A percentile compares a stretch with the other conserved stretches of the same genome.
Conservation (phyloP, 108 stramenopile genomes). For the Bacterosira constricta region DNA sequence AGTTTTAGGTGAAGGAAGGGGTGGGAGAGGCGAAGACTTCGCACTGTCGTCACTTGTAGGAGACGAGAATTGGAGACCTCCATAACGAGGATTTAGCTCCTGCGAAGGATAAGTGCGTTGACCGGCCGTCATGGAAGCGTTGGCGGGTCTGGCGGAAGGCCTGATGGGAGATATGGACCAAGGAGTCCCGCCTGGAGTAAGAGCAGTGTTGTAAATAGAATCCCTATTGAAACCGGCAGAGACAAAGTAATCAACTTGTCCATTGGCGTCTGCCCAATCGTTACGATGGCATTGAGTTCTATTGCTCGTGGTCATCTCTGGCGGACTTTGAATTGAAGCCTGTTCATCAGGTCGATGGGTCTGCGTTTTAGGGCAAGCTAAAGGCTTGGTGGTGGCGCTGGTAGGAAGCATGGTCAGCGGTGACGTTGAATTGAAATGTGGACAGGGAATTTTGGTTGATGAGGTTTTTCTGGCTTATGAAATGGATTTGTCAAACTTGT, state of each 20-base stretch:
- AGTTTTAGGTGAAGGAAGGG: neutral
- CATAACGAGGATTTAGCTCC: slow-evolving; percentile 5
- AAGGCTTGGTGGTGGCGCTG: neutral
- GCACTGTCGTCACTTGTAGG: neutral
- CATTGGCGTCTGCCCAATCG: neutral
- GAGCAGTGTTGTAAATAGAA: neutral
- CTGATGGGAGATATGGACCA: slow-evolving; percentile 14
- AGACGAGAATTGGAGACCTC: neutral
- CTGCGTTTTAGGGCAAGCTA: neutral
- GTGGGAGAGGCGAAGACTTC: neutral
- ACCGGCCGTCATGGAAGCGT: neutral
- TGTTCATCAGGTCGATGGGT: neutral
- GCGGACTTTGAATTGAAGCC: neutral
- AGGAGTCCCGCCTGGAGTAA: neutral
- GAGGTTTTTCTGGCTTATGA: no score
- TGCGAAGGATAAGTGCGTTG: neutral
- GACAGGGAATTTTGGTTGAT: no score
- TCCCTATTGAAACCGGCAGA: neutral
- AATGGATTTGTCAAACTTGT: no score
- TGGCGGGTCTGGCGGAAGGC: neutral
- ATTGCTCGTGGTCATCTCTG: neutral
- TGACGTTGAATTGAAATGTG: no score
- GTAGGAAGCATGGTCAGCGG: no score
- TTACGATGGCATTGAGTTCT: neutral
- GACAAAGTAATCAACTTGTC: neutral